Percentiles rank a stretch among this genome's conserved stretches.
These are phyloP conservation scores for Fusarium multiceps DNA, from an alignment of 2,329 filamentous ascomycete species.

Conservation along the genomic window DNA sequence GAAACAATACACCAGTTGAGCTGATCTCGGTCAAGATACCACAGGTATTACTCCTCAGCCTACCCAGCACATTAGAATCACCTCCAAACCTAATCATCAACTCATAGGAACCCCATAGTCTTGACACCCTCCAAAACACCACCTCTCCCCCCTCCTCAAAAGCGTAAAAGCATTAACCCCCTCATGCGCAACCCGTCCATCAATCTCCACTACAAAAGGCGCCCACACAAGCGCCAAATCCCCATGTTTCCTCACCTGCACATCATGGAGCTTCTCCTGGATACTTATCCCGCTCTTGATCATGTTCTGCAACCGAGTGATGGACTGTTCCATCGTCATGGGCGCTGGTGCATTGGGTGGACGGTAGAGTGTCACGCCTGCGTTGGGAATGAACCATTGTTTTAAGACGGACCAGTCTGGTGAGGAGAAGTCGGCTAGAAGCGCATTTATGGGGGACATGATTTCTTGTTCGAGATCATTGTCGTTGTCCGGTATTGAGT, in stretches of 20 bases:
- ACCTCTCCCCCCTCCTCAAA: neutral
- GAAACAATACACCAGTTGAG: too few species aligned
- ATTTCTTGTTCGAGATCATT: neutral
- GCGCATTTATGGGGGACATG: conserved; percentile 16
- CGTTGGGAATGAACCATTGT: conserved; percentile 13
- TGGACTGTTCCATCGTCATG: conserved; percentile 30
- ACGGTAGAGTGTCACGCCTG: conserved; percentile 7
- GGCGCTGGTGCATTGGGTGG: neutral
- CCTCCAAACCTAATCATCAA: too few species aligned
- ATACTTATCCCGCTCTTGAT: conserved; percentile 1
- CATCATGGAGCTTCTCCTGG: conserved; percentile 12
- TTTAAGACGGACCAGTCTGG: conserved; percentile 17
- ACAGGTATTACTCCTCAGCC: too few species aligned
- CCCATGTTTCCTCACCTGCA: neutral
- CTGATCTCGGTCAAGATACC: neutral
- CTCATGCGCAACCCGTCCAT: neutral
- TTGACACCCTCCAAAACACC: conserved; percentile 21
- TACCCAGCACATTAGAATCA: too few species aligned
- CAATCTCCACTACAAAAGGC: conserved; percentile 25
- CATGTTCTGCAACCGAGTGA: conserved; percentile 14
- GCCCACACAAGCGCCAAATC: conserved; percentile 26
- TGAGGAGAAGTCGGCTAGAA: conserved; percentile 15
- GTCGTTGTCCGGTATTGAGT: neutral
- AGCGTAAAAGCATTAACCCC: conserved; percentile 14
- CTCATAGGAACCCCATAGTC: neutral